Percentiles rank a stretch among this genome's conserved stretches.
Conservation (phyloP, 345 rosid genomes). For the Acer campestre region DNA sequence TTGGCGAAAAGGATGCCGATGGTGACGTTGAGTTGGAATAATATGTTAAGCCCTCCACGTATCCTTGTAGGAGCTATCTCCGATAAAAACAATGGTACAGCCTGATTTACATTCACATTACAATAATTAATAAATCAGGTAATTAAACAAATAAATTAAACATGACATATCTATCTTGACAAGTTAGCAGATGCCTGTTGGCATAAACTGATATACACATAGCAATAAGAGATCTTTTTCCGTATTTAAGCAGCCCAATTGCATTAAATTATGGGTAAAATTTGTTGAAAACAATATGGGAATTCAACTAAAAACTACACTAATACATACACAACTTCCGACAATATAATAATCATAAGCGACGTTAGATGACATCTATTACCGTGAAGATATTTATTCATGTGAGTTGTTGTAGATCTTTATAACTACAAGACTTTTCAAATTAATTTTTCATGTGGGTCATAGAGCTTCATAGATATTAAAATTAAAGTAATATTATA, state of each 20-base stretch:
- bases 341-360: neutral
- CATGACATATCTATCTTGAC: neutral
- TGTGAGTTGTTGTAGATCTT: neutral
- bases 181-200: neutral
- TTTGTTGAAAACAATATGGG: neutral
- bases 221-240: neutral
- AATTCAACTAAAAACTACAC: neutral
- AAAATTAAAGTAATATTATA: neutral
- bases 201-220: neutral
- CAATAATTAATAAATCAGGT: constrained; percentile 3
- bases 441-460: neutral
- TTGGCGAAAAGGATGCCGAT: constrained; percentile 90
- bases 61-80: constrained; percentile 96
- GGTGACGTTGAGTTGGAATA: constrained; percentile 93
- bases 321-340: neutral
- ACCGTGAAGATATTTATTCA: neutral
- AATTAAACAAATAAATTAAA: neutral
- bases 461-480: neutral
- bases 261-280: neutral
- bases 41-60: constrained; percentile 89
- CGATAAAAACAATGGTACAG: constrained; percentile 90
- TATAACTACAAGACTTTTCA: neutral
- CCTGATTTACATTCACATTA: constrained; percentile 38
- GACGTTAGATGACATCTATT: neutral
- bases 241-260: neutral